phyloP scores from a whole-genome alignment of 129 eudicot genomes.

The Scalesia atractyloides region DNA sequence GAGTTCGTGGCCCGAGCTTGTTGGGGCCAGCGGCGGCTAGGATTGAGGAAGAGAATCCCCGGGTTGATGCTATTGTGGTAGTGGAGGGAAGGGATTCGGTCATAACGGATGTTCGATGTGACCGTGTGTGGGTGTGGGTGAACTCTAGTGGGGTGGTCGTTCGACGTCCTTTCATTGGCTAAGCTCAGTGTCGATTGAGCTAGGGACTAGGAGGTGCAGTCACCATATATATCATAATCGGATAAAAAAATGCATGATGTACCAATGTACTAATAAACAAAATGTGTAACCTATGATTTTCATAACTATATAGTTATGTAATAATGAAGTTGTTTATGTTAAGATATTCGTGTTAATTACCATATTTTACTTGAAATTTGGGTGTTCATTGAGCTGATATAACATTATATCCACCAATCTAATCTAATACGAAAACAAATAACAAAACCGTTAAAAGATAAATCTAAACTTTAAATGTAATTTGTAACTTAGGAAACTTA shows the following conservation, averaged over 20 bases:
- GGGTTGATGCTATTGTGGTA: slow-evolving; percentile 44
- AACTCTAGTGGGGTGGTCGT: slow-evolving; percentile 32
- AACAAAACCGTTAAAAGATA: too few species aligned
- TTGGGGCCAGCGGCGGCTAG: slow-evolving; percentile 37
- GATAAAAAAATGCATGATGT: not conserved
- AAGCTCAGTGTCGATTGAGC: not conserved
- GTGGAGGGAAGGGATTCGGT: slow-evolving; percentile 40
- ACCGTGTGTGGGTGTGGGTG: slow-evolving; percentile 65
- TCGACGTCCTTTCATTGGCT: slow-evolving; percentile 40
- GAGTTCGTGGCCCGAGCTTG: slow-evolving; percentile 58
- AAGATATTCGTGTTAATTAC: not conserved
- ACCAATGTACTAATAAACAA: not conserved
- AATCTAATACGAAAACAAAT: too few species aligned
- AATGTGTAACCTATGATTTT: not conserved
- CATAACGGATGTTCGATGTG: slow-evolving; percentile 41
- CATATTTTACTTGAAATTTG: too few species aligned
- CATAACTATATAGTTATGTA: too few species aligned
- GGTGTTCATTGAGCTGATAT: too few species aligned
- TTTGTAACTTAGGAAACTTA: too few species aligned
- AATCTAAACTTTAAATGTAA: too few species aligned
- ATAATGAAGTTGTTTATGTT: not conserved
- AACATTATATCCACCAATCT: too few species aligned
- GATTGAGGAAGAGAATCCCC: slow-evolving; percentile 47
- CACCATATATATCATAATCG: not conserved
- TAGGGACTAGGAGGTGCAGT: too few species aligned